Evolutionary conservation across 2,329 filamentous ascomycete species (phyloP).

Genomic region (Aureobasidium lini): DNA sequence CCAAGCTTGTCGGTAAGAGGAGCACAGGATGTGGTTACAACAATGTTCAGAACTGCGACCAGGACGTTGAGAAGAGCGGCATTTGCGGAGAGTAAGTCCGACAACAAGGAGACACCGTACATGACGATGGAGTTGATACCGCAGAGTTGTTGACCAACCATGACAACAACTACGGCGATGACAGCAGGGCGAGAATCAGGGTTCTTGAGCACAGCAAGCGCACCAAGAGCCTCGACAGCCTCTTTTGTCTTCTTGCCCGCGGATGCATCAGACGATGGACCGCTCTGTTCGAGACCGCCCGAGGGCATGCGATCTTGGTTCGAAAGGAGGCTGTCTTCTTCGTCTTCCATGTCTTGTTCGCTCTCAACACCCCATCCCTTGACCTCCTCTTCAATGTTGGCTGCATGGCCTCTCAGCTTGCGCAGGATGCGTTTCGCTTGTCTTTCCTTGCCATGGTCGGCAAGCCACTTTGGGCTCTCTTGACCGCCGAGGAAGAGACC

Average conservation of each 20-base stretch:
- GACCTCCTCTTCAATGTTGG: constrained; percentile 67
- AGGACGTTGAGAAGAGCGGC: constrained; percentile 79
- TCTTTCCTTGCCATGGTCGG: constrained; percentile 53
- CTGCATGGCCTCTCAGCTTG: constrained; percentile 62
- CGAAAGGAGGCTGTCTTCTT: constrained; percentile 64
- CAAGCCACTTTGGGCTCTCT: constrained; percentile 85
- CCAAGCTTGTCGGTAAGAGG: constrained; percentile 82
- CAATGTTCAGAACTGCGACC: constrained; percentile 78
- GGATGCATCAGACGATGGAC: constrained; percentile 19
- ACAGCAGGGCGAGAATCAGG: constrained; percentile 71
- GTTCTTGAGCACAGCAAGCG: constrained; percentile 55
- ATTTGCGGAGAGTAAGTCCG: constrained; percentile 70
- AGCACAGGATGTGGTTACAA: constrained; percentile 73
- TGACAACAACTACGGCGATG: constrained; percentile 82
- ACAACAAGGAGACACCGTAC: constrained; percentile 90
- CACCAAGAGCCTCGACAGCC: constrained; percentile 30
- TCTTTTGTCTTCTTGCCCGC: constrained; percentile 22
- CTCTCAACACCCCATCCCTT: constrained; percentile 37
- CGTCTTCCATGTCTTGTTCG: constrained; percentile 37
- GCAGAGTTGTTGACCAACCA: constrained; percentile 87
- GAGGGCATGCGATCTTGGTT: constrained; percentile 26
- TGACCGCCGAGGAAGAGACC: constrained; percentile 65
- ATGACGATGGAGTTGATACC: constrained; percentile 96
- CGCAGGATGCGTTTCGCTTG: constrained; percentile 62
- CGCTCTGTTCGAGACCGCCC: constrained; percentile 8